Percentiles rank a stretch among this genome's conserved stretches.
phyloP scores from a whole-genome alignment of 139 green algal genomes.

The Pleodorina starrii region DNA sequence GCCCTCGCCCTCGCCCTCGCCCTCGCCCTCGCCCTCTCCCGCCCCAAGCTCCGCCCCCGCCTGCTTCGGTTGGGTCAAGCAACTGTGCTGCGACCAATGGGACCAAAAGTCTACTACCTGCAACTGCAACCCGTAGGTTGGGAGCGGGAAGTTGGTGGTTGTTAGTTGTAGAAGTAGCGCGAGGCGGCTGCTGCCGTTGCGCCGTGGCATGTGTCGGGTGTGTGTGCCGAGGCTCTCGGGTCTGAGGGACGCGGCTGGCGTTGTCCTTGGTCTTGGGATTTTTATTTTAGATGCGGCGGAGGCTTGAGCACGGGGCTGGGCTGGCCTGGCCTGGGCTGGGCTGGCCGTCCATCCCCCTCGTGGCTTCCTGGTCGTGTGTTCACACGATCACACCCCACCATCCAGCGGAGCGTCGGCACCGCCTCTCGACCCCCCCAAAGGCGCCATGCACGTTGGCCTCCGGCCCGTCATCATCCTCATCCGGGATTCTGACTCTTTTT shows the following conservation, averaged over 20 bases:
- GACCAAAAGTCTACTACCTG: conserved; percentile 41
- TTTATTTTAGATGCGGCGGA: not conserved
- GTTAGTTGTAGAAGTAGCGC: not conserved
- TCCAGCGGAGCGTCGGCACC: too few relatives aligned
- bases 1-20: not conserved
- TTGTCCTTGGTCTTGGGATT: not conserved
- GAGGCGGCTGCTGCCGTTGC: not conserved
- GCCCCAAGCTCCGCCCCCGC: not conserved
- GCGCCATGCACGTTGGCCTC: too few relatives aligned
- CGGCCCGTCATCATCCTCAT: too few relatives aligned
- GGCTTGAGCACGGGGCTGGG: not conserved
- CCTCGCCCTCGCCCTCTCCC: not conserved
- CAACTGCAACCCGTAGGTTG: conserved; percentile 47
- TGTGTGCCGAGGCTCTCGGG: too few relatives aligned
- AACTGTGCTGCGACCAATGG: conserved; percentile 51
- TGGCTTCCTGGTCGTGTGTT: too few relatives aligned
- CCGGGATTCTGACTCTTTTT: too few relatives aligned
- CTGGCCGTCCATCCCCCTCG: too few relatives aligned
- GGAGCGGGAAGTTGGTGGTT: not conserved
- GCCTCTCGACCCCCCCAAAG: too few relatives aligned
- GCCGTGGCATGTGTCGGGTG: too few relatives aligned
- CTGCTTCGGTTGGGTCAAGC: conserved; percentile 10
- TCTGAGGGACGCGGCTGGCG: too few relatives aligned
- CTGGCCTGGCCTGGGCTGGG: too few relatives aligned
- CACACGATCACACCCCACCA: too few relatives aligned